Evolutionary conservation across 2,329 filamentous ascomycete genomes (phyloP).

Genomic region (Beauveria sp.): DNA sequence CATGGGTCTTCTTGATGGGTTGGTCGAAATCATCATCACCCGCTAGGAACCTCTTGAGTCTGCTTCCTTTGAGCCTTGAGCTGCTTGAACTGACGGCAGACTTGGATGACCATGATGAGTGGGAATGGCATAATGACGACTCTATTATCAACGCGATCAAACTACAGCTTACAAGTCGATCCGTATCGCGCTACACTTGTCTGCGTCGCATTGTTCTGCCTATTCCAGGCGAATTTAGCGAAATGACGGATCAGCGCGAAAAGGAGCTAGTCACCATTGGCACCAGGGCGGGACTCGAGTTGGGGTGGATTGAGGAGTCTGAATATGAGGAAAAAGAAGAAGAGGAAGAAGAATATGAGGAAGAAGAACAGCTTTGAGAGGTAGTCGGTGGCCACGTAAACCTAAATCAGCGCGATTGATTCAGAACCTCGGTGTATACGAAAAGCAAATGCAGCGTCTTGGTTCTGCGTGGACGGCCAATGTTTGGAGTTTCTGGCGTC

Average conservation of each 20-base stretch:
- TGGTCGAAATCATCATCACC: not conserved
- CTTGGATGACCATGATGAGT: not conserved
- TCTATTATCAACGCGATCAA: not conserved
- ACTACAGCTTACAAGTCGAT: not conserved
- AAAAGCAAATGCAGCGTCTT: too few relatives aligned
- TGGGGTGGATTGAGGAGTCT: not conserved
- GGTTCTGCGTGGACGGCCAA: too few relatives aligned
- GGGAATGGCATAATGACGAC: not conserved
- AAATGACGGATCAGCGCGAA: not conserved
- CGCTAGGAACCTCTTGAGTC: not conserved
- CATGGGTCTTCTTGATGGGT: not conserved
- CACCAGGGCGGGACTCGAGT: not conserved
- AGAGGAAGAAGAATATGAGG: not conserved
- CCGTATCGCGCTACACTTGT: not conserved
- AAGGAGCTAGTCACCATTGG: not conserved
- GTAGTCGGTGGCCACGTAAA: not conserved
- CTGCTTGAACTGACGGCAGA: not conserved
- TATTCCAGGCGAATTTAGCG: not conserved
- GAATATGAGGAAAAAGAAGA: too few relatives aligned
- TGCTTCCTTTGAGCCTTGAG: not conserved
- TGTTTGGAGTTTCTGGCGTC: too few relatives aligned
- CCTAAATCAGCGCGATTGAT: not conserved
- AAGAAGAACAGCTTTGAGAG: not conserved
- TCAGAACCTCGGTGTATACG: too few relatives aligned
- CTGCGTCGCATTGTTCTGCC: not conserved